Percentiles rank a stretch among this genome's conserved stretches.
phyloP scores from a whole-genome alignment of 192 early-diverging fungal genomes.

The Neocallimastix lanati region DNA sequence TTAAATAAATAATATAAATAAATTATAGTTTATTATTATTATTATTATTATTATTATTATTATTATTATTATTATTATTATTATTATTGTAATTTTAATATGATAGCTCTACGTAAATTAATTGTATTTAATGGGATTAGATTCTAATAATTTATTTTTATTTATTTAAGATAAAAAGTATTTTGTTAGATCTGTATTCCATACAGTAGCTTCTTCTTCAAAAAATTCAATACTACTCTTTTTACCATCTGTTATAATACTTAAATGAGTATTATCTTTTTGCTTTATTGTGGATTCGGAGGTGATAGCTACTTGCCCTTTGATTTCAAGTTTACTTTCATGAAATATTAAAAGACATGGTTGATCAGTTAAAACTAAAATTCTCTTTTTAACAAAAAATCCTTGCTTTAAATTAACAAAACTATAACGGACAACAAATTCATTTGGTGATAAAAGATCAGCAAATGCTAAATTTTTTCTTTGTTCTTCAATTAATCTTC shows the following conservation, averaged over 20 bases:
- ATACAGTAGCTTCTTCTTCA: neutral
- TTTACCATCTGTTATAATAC: neutral
- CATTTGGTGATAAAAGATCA: neutral
- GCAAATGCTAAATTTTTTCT: neutral
- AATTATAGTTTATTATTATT: too few species aligned
- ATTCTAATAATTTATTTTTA: too few species aligned
- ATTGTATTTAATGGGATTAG: too few species aligned
- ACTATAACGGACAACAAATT: neutral
- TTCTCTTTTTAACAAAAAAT: constrained; percentile 26
- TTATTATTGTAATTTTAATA: too few species aligned
- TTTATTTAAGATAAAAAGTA: neutral
- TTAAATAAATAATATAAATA: too few species aligned
- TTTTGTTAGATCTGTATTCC: neutral
- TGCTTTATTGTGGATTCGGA: neutral
- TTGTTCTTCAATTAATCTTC: neutral
- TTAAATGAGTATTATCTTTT: neutral
- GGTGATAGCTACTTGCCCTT: constrained; percentile 5
- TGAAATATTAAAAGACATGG: constrained; percentile 49
- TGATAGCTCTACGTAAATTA: too few species aligned
- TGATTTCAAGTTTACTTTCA: constrained; percentile 23
- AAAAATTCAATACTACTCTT: neutral
- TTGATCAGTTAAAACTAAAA: constrained; percentile 46
- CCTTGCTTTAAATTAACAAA: constrained; percentile 1
- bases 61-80: too few species aligned
- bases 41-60: too few species aligned